Conservation (phyloP, 208 protist species). For the Crithidia expoeki region DNA sequence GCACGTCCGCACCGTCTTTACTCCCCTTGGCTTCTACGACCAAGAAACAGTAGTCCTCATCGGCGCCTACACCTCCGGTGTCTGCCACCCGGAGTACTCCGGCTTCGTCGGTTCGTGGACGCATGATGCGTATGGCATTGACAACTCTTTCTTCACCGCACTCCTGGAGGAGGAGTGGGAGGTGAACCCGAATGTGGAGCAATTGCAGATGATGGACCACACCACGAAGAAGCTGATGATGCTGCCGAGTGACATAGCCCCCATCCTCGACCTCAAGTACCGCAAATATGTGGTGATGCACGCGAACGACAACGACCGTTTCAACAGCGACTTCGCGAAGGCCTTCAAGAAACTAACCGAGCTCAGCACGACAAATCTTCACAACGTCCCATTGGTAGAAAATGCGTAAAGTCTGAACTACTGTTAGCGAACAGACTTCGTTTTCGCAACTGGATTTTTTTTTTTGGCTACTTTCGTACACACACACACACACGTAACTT, state of each 20-base stretch:
- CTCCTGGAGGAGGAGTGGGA: slow-evolving; percentile 90
- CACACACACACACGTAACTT: no score
- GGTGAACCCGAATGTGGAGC: slow-evolving; percentile 49
- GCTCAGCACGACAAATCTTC: slow-evolving; percentile 46
- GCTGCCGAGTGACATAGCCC: slow-evolving; percentile 88
- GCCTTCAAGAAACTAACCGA: slow-evolving; percentile 86
- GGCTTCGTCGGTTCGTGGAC: slow-evolving; percentile 94
- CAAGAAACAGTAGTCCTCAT: slow-evolving; percentile 93
- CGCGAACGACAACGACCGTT: slow-evolving; percentile 91
- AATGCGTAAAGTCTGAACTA: background rate
- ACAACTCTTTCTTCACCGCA: slow-evolving; percentile 92
- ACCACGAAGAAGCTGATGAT: slow-evolving; percentile 91
- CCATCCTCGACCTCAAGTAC: slow-evolving; percentile 86
- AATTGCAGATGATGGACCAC: slow-evolving; percentile 85
- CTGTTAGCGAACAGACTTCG: no score
- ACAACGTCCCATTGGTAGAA: slow-evolving; percentile 12
- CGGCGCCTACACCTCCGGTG: slow-evolving; percentile 92
- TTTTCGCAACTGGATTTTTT: background rate
- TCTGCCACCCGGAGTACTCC: slow-evolving; percentile 84
- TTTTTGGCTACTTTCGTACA: no score
- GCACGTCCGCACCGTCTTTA: slow-evolving; percentile 90
- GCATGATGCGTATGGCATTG: slow-evolving; percentile 84
- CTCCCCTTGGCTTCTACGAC: slow-evolving; percentile 92
- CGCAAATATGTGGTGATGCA: slow-evolving; percentile 84
- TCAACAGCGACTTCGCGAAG: slow-evolving; percentile 85